These are phyloP conservation scores for Medicago arabica DNA, from an alignment of 306 rosid species.

Conservation along the genomic window DNA sequence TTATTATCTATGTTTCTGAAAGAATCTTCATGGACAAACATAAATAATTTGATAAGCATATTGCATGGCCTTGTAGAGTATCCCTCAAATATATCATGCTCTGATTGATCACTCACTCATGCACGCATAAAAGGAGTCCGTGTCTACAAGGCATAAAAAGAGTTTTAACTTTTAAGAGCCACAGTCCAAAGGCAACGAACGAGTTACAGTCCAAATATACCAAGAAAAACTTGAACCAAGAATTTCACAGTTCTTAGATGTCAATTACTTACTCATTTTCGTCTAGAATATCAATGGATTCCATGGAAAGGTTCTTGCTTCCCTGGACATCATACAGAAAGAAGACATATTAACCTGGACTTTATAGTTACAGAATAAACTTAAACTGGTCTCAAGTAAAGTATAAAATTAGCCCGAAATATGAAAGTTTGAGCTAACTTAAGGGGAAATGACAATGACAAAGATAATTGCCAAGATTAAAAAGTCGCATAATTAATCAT, in stretches of 20 bases:
- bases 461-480: background rate
- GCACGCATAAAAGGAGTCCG: constrained; percentile 22
- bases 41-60: constrained; percentile 13
- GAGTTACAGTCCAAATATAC: background rate
- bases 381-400: background rate
- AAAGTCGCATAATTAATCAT: background rate
- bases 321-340: constrained; percentile 20
- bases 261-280: constrained; percentile 81
- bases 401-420: background rate
- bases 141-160: background rate
- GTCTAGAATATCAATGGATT: constrained; percentile 49
- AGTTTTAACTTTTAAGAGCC: constrained; percentile 36
- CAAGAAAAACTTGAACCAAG: background rate
- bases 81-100: constrained; percentile 27
- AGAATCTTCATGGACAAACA: constrained; percentile 10
- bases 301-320: constrained; percentile 25
- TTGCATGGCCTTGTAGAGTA: constrained; percentile 22
- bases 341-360: background rate
- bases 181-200: constrained; percentile 21
- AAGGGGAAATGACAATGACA: background rate
- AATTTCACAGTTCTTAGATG: constrained; percentile 34
- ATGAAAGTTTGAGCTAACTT: background rate
- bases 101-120: constrained; percentile 19
- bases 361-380: background rate
- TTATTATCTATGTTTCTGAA: constrained; percentile 12